Percentiles rank a stretch among this genome's conserved stretches.
phyloP scores from a whole-genome alignment of 2,329 filamentous ascomycete species.

The Cadophora sp. region DNA sequence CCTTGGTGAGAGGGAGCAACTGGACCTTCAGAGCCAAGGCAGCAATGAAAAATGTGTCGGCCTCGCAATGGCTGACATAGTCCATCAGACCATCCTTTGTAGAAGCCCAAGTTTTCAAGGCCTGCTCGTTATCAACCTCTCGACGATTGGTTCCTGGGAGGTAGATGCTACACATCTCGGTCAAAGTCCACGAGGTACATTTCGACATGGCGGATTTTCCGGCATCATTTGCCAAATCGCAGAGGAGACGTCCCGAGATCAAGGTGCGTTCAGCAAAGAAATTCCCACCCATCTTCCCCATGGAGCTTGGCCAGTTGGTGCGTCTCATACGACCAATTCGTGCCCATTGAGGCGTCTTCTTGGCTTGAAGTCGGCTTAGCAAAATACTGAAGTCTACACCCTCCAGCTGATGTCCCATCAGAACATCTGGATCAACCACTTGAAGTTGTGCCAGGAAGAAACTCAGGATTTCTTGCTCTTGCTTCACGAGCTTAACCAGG shows the following conservation, averaged over 20 bases:
- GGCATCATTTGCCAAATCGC: constrained; percentile 94
- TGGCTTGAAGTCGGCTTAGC: constrained; percentile 84
- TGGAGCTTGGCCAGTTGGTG: constrained; percentile 83
- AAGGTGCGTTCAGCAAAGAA: constrained; percentile 94
- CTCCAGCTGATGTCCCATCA: constrained; percentile 94
- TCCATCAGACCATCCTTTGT: constrained; percentile 88
- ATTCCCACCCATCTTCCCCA: constrained; percentile 84
- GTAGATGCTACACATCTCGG: constrained; percentile 95
- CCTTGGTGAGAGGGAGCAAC: constrained; percentile 91
- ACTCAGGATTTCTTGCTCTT: constrained; percentile 82
- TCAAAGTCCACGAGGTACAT: constrained; percentile 97
- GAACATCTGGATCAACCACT: constrained; percentile 87
- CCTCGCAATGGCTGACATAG: constrained; percentile 91
- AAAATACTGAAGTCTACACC: constrained; percentile 95
- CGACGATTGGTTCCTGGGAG: constrained; percentile 70
- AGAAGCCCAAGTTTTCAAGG: constrained; percentile 84
- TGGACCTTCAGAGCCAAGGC: constrained; percentile 89
- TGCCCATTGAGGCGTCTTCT: constrained; percentile 94
- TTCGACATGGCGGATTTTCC: constrained; percentile 97
- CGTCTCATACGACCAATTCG: constrained; percentile 87
- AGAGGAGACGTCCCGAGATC: constrained; percentile 86
- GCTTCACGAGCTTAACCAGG: constrained; percentile 80
- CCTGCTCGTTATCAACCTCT: constrained; percentile 88
- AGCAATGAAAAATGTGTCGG: constrained; percentile 95
- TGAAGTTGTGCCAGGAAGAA: constrained; percentile 91